Base-by-base conservation (phyloP, 306 rosid genomes). In the Arachis stenosperma region DNA sequence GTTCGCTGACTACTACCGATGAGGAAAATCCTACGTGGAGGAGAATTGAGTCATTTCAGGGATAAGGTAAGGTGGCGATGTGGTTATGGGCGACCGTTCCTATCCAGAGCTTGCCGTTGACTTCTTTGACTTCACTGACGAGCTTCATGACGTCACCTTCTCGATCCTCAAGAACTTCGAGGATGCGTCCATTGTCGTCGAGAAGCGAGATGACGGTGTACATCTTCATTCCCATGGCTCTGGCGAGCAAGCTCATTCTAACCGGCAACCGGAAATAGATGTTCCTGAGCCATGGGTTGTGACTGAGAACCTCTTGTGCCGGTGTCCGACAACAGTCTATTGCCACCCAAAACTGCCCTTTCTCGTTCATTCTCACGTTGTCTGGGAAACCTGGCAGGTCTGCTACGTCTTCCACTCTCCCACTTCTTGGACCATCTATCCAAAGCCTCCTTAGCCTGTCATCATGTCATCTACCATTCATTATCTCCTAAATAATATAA, bases 31-130 rank as follows among this genome's bases (percentile, higher is more conserved):
- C 67, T 61, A 53, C 30, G 37, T 36, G 10, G 60, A 63, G 3
- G 44, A 70, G 11, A 54, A 14, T 48, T 1, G 3, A 9, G 51
- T 46, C 15, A 50, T 50, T 10, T 42, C 47, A 83, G 74, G 96
- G 92, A 79, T 91, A 89, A 84, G 91, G 77, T 59, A 94, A 75
- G 3, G 97, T 91, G 58, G 97, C 90, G 70, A 91, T 89, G 54
- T 91, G 92, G 71, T 94, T 94, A 79, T 94, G 97, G 73, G 96
- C 98, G 8, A 94, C 98, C 1, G 97, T 91, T 61, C 97, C 98
- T 75, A 91, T 91, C 98, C 97, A 94, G 44, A 94, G 89, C 77
- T 88, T 94, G 2, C 95, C 98, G 0, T 86, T 61, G 0, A 51
- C 84, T 62, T 91, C 91, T 75, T 86, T 86, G n/a, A 94, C 98